Conservation (phyloP, 306 rosid species). For the Prunus armeniaca region DNA sequence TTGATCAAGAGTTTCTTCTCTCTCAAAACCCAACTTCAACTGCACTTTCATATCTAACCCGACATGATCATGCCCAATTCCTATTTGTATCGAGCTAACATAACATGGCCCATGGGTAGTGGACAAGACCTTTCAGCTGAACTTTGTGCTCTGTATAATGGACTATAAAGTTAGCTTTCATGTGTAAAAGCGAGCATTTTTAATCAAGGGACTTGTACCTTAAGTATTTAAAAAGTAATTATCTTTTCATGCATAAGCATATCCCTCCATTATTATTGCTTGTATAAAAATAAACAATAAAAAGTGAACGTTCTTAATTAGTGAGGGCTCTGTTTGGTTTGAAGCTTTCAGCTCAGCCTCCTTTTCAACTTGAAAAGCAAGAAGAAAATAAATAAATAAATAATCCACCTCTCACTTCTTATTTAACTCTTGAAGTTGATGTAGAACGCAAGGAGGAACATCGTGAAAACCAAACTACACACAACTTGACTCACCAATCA, state of each 20-base stretch:
- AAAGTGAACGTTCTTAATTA: too few relatives aligned
- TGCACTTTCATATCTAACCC: background rate
- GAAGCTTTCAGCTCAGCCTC: background rate
- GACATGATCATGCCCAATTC: too few relatives aligned
- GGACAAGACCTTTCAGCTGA: background rate
- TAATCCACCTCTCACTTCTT: background rate
- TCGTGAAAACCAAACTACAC: background rate
- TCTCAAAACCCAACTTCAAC: slow-evolving; percentile 4
- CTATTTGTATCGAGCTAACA: too few relatives aligned
- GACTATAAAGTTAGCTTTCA: background rate
- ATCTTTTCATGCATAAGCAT: accelerated
- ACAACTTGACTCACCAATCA: background rate
- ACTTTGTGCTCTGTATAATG: background rate
- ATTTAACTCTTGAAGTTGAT: background rate
- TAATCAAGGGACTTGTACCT: too few relatives aligned
- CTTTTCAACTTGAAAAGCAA: background rate
- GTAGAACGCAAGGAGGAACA: background rate
- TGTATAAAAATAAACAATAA: too few relatives aligned
- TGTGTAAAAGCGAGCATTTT: too few relatives aligned
- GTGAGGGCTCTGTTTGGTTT: too few relatives aligned
- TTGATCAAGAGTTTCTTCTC: background rate
- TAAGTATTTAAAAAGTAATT: too few relatives aligned
- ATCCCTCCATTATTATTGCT: too few relatives aligned
- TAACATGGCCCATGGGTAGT: background rate
- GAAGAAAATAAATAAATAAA: too few relatives aligned